phyloP scores from a whole-genome alignment of 2,329 filamentous ascomycete genomes.

The Colletotrichum abscissum region DNA sequence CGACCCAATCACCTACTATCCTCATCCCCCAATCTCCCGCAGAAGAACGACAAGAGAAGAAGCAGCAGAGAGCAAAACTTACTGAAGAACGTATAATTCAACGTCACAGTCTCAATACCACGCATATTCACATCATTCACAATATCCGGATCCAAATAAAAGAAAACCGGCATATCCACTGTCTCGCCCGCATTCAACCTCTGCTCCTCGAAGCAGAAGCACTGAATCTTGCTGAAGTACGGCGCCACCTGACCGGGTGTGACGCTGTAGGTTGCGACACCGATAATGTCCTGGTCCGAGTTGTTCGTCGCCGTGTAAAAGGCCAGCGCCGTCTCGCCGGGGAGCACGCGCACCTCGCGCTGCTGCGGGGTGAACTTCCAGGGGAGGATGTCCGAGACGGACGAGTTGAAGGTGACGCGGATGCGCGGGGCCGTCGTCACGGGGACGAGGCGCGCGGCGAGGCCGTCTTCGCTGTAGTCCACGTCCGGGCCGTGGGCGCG shows the following conservation, averaged over 20 bases:
- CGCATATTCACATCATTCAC: constrained; percentile 92
- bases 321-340: constrained; percentile 94
- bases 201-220: constrained; percentile 99
- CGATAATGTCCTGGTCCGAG: constrained; percentile 92
- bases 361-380: constrained; percentile 99
- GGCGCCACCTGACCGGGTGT: constrained; percentile 95
- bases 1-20: background rate
- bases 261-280: constrained; percentile 97
- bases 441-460: constrained; percentile 81
- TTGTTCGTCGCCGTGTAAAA: constrained; percentile 98
- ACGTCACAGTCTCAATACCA: constrained; percentile 92
- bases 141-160: constrained; percentile 97
- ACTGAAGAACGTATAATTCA: constrained; percentile 99
- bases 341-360: constrained; percentile 93
- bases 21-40: background rate
- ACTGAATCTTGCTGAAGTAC: constrained; percentile 99
- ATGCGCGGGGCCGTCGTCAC: constrained; percentile 85
- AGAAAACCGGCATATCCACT: constrained; percentile 99
- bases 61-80: constrained; percentile 51
- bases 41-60: background rate
- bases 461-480: constrained; percentile 64
- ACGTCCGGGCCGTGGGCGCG: constrained; percentile 74
- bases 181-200: constrained; percentile 93
- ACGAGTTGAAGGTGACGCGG: constrained; percentile 95
- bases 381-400: constrained; percentile 92